Conservation (phyloP, 768 basidiomycete genomes). For the Boletus rubropictus region DNA sequence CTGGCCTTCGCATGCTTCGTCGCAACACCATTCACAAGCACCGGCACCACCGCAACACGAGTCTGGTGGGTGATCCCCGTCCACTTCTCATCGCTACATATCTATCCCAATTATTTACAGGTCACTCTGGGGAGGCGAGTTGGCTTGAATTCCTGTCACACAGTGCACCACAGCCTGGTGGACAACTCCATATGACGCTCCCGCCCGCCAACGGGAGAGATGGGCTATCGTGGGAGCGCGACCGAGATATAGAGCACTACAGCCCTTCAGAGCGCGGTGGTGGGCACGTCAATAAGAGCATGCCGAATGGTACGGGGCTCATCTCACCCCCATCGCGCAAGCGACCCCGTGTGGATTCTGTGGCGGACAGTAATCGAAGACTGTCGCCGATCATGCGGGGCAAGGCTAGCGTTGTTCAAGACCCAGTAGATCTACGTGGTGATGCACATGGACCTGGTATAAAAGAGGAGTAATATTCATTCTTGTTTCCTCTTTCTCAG, state of each 20-base stretch:
- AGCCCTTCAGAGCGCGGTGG: constrained; percentile 25
- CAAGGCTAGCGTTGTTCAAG: constrained; percentile 15
- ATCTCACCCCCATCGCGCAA: constrained; percentile 26
- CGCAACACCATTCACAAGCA: constrained; percentile 22
- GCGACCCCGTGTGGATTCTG: constrained; percentile 24
- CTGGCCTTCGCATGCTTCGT: constrained; percentile 30
- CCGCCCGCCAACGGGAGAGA: constrained; percentile 23
- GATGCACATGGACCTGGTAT: constrained; percentile 16
- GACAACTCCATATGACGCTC: constrained; percentile 28
- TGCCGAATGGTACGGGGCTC: constrained; percentile 15
- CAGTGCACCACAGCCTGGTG: constrained; percentile 19
- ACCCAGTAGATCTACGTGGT: constrained; percentile 13
- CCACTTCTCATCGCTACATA: background rate
- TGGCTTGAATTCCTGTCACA: constrained; percentile 33
- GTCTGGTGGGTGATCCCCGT: constrained; percentile 14
- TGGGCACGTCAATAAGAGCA: constrained; percentile 16
- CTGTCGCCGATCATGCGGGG: constrained; percentile 17
- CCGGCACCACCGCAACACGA: constrained; percentile 22
- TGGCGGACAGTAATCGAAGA: constrained; percentile 15
- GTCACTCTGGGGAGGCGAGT: constrained; percentile 27
- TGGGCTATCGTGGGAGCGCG: constrained; percentile 29
- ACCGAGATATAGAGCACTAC: constrained; percentile 28
- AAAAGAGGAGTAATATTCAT: constrained; percentile 28
- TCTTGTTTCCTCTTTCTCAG: too few relatives aligned
- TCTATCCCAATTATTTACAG: constrained; percentile 10